A percentile compares a stretch with the other conserved stretches of the same genome.
Conservation (phyloP, 1,139 yeast species). For the Yamadazyma pseudoaaseri region DNA sequence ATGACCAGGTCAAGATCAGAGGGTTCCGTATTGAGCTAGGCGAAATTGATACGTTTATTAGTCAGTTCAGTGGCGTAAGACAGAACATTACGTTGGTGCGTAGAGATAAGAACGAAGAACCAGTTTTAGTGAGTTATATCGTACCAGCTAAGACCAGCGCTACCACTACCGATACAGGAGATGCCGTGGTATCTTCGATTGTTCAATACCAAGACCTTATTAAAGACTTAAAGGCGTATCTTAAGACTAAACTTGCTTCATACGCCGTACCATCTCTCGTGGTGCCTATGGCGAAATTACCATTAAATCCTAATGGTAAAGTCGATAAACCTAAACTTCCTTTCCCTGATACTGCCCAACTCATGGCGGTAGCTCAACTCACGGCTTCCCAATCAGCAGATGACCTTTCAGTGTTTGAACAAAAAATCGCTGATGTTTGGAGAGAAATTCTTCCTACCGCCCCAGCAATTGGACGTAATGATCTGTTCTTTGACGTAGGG, state of each 20-base stretch:
- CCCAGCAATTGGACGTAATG: slow-evolving; percentile 77
- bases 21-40: slow-evolving; percentile 98
- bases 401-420: slow-evolving; percentile 51
- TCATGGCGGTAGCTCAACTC: slow-evolving; percentile 61
- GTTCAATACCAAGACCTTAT: slow-evolving; percentile 74
- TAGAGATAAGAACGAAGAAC: slow-evolving; percentile 90
- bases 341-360: slow-evolving; percentile 87
- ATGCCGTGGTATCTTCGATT: slow-evolving; percentile 77
- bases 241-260: slow-evolving; percentile 85
- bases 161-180: slow-evolving; percentile 33
- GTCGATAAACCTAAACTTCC: slow-evolving; percentile 97
- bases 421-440: slow-evolving; percentile 79
- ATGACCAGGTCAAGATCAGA: slow-evolving; percentile 96
- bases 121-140: slow-evolving; percentile 84
- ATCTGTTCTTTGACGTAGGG: slow-evolving; percentile 95
- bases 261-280: slow-evolving; percentile 93
- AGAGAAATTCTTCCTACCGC: slow-evolving; percentile 76
- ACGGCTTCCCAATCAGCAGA: slow-evolving; percentile 30
- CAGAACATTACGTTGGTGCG: slow-evolving; percentile 93
- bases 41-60: slow-evolving; percentile 94
- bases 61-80: slow-evolving; percentile 88
- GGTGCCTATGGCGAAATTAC: slow-evolving; percentile 82
- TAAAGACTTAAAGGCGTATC: slow-evolving; percentile 74
- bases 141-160: slow-evolving; percentile 64
- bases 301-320: slow-evolving; percentile 97